Evolutionary conservation across 1,284 basidiomycete species (phyloP).

Genomic region (Neolentinus lepideus): DNA sequence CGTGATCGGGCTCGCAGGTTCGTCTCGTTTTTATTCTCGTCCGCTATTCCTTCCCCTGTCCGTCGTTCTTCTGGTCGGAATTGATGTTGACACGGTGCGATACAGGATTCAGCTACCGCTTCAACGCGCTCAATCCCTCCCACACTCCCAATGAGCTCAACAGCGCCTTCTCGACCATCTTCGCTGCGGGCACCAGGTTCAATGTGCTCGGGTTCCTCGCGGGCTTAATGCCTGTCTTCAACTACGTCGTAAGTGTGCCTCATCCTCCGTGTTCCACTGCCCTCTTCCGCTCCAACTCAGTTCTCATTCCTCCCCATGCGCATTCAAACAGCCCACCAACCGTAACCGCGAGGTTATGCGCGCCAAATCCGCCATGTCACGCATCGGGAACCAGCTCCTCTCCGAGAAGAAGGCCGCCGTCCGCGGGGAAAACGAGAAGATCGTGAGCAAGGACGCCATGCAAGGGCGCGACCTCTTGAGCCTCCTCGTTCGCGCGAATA

Average conservation of each 20-base stretch:
- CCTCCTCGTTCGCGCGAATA: conserved; percentile 56
- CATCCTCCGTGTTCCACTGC: neutral
- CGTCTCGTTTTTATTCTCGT: neutral
- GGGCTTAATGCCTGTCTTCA: conserved; percentile 30
- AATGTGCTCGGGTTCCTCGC: conserved; percentile 26
- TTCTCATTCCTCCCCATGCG: too few relatives aligned
- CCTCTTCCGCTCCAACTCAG: neutral
- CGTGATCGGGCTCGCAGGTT: conserved; percentile 42
- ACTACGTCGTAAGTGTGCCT: conserved; percentile 30
- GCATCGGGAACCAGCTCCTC: conserved; percentile 39
- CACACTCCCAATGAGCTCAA: conserved; percentile 37
- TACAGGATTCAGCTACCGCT: conserved; percentile 60
- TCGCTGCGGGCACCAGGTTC: conserved; percentile 21
- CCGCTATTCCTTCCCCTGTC: neutral
- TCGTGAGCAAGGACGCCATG: conserved; percentile 22
- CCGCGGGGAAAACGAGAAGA: conserved; percentile 2
- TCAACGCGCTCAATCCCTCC: conserved; percentile 38
- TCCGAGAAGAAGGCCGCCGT: conserved; percentile 32
- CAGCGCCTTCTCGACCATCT: conserved; percentile 37
- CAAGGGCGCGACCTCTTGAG: conserved; percentile 41
- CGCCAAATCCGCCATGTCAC: conserved; percentile 16
- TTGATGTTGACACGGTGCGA: neutral
- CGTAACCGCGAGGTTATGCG: conserved; percentile 6
- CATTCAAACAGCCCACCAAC: neutral
- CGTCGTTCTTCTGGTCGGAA: neutral